Evolutionary conservation across 768 basidiomycete species (phyloP).

Genomic region (Paxillus ammoniavirescens): DNA sequence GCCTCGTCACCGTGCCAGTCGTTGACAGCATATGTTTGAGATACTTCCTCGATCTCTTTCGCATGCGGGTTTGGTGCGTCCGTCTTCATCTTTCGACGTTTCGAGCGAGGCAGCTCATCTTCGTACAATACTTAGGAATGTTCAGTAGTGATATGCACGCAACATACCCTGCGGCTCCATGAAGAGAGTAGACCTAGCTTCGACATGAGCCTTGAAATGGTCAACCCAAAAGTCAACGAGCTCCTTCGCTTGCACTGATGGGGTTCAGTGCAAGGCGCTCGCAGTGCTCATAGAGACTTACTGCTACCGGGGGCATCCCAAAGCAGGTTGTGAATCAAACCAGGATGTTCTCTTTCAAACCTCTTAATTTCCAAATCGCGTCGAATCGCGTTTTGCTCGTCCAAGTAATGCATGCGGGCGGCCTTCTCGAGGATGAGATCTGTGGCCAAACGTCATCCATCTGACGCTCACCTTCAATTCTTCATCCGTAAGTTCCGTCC

Average conservation of each 20-base stretch:
- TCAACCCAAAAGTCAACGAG: slow-evolving; percentile 74
- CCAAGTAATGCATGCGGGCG: slow-evolving; percentile 65
- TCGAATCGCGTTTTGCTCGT: slow-evolving; percentile 55
- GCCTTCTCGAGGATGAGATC: slow-evolving; percentile 34
- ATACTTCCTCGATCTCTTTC: not conserved
- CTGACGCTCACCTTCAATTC: slow-evolving; percentile 61
- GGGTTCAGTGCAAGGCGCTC: slow-evolving; percentile 3
- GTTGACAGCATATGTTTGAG: slow-evolving; percentile 1
- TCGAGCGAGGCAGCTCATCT: slow-evolving; percentile 43
- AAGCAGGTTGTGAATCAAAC: slow-evolving; percentile 59
- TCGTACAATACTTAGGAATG: slow-evolving; percentile 5
- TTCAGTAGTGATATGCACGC: not conserved
- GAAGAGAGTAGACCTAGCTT: slow-evolving; percentile 46
- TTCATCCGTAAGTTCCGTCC: slow-evolving; percentile 80
- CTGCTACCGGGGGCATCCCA: slow-evolving; percentile 66
- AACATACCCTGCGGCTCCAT: slow-evolving; percentile 3
- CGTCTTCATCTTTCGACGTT: slow-evolving; percentile 44
- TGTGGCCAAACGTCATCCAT: not conserved
- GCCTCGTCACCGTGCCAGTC: slow-evolving; percentile 16
- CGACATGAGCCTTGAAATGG: slow-evolving; percentile 68
- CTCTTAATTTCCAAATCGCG: slow-evolving; percentile 51
- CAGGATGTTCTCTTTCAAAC: slow-evolving; percentile 52
- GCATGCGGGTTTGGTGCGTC: not conserved
- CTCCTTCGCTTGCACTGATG: slow-evolving; percentile 61
- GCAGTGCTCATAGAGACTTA: slow-evolving; percentile 34